Evolutionary conservation across 192 early-diverging fungal species (phyloP), one percentile per base, ranked within the genome.

Genomic region (Podila epicladia): DNA sequence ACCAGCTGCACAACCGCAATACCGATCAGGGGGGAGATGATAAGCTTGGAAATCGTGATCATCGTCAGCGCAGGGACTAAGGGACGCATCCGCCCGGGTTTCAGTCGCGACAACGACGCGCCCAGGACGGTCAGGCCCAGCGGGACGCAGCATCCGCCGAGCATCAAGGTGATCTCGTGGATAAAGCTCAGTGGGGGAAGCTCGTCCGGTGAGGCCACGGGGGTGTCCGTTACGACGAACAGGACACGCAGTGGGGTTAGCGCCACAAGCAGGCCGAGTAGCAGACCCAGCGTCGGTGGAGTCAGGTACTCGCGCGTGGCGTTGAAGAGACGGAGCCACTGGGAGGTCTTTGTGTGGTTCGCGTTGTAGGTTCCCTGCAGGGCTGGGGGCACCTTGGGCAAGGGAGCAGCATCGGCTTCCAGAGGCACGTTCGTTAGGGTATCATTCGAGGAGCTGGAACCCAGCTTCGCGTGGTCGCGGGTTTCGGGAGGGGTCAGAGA

Each of bases 61-160:
- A 79, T 79, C 15, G 65, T 62, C 37, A 79, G 31, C 4, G 63
- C 31, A 4, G 76, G 76, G 32, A 79, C 63, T 29, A 79, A 17
- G 1, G 76, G 76, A 3, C 76, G 69, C 76, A 79, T 72, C 31
- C 76, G 58, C 11, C 76, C 76, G 9, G 76, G 76, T 19, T 79
- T 79, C 9, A 79, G 69, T 2, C 76, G 57, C 7, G 76, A 79
- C 12, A 79, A 62, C 13, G 76, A 79, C 12, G 76, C 76, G 2
- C 76, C 76, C 12, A 72, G 31, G 28, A 79, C 76, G 0, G 76
- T 79, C 38, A 79, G 45, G 0, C 76, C 76, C 11, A 79, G 24
- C 2, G 76, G 76, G 45, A 79, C 76, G 26, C 76, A 79, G 38
- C 70, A 72, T 0, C 70, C 76, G 9, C 76, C 76, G 22, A 79